Evolutionary conservation across 768 basidiomycete genomes (phyloP).

Genomic region (Macrolepiota dolichaula): DNA sequence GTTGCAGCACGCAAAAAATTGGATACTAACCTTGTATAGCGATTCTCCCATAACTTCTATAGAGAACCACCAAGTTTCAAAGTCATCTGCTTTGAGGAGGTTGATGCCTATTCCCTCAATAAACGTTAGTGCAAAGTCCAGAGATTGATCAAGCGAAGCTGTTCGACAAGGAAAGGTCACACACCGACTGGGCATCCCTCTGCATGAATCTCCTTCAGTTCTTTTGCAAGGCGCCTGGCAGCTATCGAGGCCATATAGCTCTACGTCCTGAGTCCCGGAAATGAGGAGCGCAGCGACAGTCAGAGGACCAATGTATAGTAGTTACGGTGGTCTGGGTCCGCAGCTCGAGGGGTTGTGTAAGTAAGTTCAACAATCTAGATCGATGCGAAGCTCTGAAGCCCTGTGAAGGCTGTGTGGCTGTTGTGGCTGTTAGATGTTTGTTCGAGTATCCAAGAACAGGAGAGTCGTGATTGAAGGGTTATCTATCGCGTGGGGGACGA

Average conservation of each 20-base stretch:
- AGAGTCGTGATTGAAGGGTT: neutral
- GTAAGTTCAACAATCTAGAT: neutral
- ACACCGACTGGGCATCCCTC: constrained; percentile 67
- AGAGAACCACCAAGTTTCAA: constrained; percentile 72
- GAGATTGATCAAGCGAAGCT: neutral
- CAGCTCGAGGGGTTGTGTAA: neutral
- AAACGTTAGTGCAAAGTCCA: neutral
- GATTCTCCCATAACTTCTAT: constrained; percentile 86
- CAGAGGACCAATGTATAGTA: neutral
- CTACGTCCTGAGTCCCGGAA: neutral
- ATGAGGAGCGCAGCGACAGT: neutral
- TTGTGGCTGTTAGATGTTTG: neutral
- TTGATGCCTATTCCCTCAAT: constrained; percentile 53
- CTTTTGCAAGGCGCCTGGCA: constrained; percentile 63
- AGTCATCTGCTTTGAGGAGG: constrained; percentile 72
- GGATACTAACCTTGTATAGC: constrained; percentile 56
- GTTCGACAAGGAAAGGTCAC: constrained; percentile 7
- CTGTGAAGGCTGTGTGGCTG: neutral
- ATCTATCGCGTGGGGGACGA: neutral
- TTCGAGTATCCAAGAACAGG: neutral
- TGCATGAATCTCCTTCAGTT: constrained; percentile 62
- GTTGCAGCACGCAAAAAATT: neutral
- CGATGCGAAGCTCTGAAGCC: neutral
- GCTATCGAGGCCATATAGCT: constrained; percentile 57
- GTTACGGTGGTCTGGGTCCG: neutral